These are phyloP conservation scores for Malassezia vespertilionis DNA, from an alignment of 1,284 basidiomycete genomes.

Conservation along the genomic window DNA sequence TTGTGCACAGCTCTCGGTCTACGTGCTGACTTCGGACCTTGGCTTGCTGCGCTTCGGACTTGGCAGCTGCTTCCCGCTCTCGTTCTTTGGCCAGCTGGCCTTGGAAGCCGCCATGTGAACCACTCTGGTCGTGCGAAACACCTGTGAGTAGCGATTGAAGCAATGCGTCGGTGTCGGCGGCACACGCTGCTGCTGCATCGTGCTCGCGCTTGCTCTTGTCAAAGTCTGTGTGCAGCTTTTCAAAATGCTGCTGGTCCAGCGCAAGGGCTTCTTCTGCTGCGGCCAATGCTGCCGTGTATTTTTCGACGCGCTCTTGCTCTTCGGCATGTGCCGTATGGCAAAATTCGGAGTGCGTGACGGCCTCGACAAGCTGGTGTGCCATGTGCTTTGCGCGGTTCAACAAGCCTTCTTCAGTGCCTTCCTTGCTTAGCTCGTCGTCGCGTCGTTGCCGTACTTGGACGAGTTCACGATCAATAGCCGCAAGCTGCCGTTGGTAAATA, in stretches of 20 bases:
- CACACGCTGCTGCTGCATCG: slow-evolving; percentile 57
- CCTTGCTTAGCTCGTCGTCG: slow-evolving; percentile 52
- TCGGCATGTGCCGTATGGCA: slow-evolving; percentile 67
- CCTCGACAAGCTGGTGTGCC: slow-evolving; percentile 74
- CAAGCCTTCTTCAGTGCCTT: slow-evolving; percentile 54
- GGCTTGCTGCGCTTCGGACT: slow-evolving; percentile 75
- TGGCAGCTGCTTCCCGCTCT: slow-evolving; percentile 62
- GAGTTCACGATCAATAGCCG: slow-evolving; percentile 51
- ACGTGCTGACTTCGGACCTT: slow-evolving; percentile 67
- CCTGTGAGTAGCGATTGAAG: slow-evolving; percentile 89
- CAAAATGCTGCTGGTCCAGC: slow-evolving; percentile 22
- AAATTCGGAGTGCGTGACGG: slow-evolving; percentile 76
- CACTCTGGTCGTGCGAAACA: slow-evolving; percentile 54
- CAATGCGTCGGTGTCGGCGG: slow-evolving; percentile 76
- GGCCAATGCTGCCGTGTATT: slow-evolving; percentile 53
- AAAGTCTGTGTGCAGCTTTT: slow-evolving; percentile 23
- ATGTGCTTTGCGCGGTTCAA: slow-evolving; percentile 67
- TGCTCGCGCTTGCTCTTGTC: slow-evolving; percentile 55
- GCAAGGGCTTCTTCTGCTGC: slow-evolving; percentile 51
- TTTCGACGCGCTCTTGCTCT: slow-evolving; percentile 60
- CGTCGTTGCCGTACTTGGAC: slow-evolving; percentile 52
- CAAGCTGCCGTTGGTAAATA: slow-evolving; percentile 36
- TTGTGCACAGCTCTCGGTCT: slow-evolving; percentile 66
- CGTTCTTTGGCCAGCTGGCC: slow-evolving; percentile 87
- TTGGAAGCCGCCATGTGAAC: slow-evolving; percentile 75